These are phyloP conservation scores for Anthracocystis setariae DNA, from an alignment of 1,284 basidiomycete genomes.

Conservation along the genomic window DNA sequence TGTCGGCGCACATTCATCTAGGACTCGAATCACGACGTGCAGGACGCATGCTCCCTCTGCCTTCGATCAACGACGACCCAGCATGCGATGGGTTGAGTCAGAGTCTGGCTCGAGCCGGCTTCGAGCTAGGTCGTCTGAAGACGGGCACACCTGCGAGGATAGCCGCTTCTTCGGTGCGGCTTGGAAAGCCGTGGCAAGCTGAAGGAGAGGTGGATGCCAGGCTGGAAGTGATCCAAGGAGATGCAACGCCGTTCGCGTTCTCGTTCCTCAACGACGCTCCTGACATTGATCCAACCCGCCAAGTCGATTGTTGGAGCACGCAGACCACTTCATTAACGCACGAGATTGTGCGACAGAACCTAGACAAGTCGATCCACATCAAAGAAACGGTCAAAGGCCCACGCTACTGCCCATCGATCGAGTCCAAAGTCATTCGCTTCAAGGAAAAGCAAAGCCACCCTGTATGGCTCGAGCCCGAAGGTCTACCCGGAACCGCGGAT, in stretches of 20 bases:
- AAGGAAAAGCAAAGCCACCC: slow-evolving; percentile 76
- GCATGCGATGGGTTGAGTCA: slow-evolving; percentile 75
- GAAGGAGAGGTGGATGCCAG: slow-evolving; percentile 18
- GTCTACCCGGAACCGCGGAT: slow-evolving; percentile 79
- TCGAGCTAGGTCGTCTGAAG: slow-evolving; percentile 82
- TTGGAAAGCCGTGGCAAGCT: slow-evolving; percentile 63
- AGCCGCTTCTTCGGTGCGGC: slow-evolving; percentile 77
- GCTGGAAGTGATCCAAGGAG: slow-evolving; percentile 41
- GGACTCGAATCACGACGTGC: slow-evolving; percentile 82
- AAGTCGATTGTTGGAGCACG: slow-evolving; percentile 80
- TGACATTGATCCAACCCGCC: slow-evolving; percentile 71
- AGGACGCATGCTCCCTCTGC: slow-evolving; percentile 80
- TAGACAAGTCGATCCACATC: slow-evolving; percentile 82
- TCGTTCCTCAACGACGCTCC: slow-evolving; percentile 51
- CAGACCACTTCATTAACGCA: slow-evolving; percentile 79
- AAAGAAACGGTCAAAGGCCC: slow-evolving; percentile 89
- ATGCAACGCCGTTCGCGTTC: slow-evolving; percentile 41
- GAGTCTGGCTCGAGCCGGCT: slow-evolving; percentile 79
- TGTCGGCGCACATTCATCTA: slow-evolving; percentile 87
- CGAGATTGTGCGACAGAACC: slow-evolving; percentile 73
- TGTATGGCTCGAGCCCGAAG: slow-evolving; percentile 90
- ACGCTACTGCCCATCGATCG: slow-evolving; percentile 88
- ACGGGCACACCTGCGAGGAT: slow-evolving; percentile 89
- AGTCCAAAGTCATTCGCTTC: slow-evolving; percentile 85
- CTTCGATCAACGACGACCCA: slow-evolving; percentile 71